These are phyloP conservation scores for Penicillium sp. DNA, from an alignment of 2,329 filamentous ascomycete genomes.

Conservation along the genomic window DNA sequence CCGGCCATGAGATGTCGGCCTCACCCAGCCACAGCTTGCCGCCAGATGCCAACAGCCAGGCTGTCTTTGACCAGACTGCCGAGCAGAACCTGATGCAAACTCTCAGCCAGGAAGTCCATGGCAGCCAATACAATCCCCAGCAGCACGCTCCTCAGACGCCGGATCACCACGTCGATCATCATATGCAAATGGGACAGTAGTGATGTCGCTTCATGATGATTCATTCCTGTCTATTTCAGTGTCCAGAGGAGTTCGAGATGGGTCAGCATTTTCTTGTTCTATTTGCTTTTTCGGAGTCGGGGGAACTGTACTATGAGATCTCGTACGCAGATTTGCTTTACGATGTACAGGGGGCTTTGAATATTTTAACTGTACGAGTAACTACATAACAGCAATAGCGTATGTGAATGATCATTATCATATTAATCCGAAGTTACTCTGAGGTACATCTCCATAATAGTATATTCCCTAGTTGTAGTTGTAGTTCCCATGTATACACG, in stretches of 20 bases:
- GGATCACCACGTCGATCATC: conserved; percentile 33
- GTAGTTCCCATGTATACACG: not conserved
- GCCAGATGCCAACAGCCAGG: conserved; percentile 30
- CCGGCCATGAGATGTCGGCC: conserved; percentile 37
- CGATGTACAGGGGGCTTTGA: not conserved
- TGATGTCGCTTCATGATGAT: not conserved
- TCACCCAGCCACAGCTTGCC: conserved; percentile 30
- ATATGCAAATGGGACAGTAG: conserved; percentile 34
- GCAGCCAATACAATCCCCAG: conserved; percentile 31
- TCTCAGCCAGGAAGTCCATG: conserved; percentile 40
- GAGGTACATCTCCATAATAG: too few species aligned
- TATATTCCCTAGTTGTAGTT: not conserved
- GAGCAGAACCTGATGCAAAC: conserved; percentile 44
- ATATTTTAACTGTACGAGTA: conserved; percentile 7
- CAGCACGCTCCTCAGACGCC: conserved; percentile 24
- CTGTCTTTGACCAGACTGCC: conserved; percentile 37
- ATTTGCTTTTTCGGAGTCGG: not conserved
- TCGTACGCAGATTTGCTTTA: not conserved
- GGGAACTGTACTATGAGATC: not conserved
- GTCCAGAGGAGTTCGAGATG: too few species aligned
- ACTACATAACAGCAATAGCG: conserved; percentile 7
- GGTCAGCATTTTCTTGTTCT: too few species aligned
- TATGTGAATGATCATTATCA: not conserved
- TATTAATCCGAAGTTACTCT: not conserved
- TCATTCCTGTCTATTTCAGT: not conserved